A percentile compares a stretch with the other conserved stretches of the same genome.
Evolutionary conservation across 1,284 basidiomycete species (phyloP).

Genomic region (Puccinia coronata): DNA sequence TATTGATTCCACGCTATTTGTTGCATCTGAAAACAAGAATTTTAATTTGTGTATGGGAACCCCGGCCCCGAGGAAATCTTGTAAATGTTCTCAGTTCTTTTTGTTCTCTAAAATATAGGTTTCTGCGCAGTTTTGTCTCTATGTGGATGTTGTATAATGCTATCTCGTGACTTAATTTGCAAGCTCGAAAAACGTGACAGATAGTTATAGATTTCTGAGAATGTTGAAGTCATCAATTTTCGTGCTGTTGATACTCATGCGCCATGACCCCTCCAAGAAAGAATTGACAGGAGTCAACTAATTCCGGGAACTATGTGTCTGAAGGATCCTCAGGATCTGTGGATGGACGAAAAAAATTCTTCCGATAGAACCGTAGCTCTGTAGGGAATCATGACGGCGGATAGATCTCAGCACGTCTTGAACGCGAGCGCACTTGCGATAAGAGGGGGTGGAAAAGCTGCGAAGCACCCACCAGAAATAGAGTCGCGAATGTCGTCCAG

Average conservation of each 20-base stretch:
- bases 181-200: too few relatives aligned
- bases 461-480: conserved; percentile 34
- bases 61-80: not conserved
- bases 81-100: not conserved
- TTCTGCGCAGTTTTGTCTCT: not conserved
- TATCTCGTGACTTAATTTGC: not conserved
- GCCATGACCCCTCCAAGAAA: too few relatives aligned
- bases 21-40: not conserved
- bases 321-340: not conserved
- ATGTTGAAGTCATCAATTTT: too few relatives aligned
- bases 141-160: not conserved
- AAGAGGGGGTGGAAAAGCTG: not conserved
- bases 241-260: too few relatives aligned
- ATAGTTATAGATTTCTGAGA: too few relatives aligned
- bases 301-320: too few relatives aligned
- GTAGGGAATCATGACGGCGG: not conserved
- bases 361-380: conserved; percentile 26
- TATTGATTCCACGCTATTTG: too few relatives aligned
- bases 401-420: not conserved
- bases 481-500: conserved; percentile 48
- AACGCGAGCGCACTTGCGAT: too few relatives aligned
- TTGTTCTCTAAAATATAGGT: too few relatives aligned
- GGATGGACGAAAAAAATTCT: conserved; percentile 14
- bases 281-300: too few relatives aligned
- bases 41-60: not conserved